Evolutionary conservation across 2,329 filamentous ascomycete species (phyloP), one percentile per base, ranked within the genome.

Genomic region (Cercospora brassicicola): DNA sequence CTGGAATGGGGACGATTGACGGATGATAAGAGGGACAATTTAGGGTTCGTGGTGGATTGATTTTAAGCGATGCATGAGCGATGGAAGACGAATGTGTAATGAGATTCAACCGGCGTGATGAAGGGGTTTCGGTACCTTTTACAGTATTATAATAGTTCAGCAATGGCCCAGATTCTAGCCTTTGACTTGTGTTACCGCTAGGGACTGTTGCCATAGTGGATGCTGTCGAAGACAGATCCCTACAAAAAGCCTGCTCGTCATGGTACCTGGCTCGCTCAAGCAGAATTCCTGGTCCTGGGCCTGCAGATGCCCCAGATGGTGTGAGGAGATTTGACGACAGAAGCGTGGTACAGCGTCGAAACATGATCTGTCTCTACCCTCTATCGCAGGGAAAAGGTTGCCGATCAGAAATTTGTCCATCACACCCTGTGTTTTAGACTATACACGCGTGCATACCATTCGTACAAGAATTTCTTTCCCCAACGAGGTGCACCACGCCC

Each of bases 1-100:
- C 79, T 95, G 20, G 92, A 95, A 81, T 95, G 91, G 90, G 91
- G 85, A 2, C 81, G 91, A 69, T 75, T 93, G 55, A 85, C 90
- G 23, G 86, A 91, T 78, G 90, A 93, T 74, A 75, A 75, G 64
- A 80, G 85, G 72, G 84, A 86, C 73, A 76, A 80, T 57, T 74
- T 87, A 65, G 79, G 78, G 28, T 78, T 76, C 59, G 59, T 45
- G 31, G 62, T 57, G 20, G 26, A 31, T 57, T 57, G 9, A 57
- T 30, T 26, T 4, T 9, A 13, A 31, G 26, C 45, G 45, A 51
- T 23, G 36, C 15, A 42, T 42, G 36, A 42, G 36, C 7, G 36
- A 42, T 42, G 36, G 36, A 42, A 42, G 36, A 42, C 36, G 15
- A 42, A 42, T 42, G 15, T 42, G 36, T n/a, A 42, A 42, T 42